These are phyloP conservation scores for Pseudonitzschia delicatissima DNA, from an alignment of 108 stramenopile species.

Conservation along the genomic window DNA sequence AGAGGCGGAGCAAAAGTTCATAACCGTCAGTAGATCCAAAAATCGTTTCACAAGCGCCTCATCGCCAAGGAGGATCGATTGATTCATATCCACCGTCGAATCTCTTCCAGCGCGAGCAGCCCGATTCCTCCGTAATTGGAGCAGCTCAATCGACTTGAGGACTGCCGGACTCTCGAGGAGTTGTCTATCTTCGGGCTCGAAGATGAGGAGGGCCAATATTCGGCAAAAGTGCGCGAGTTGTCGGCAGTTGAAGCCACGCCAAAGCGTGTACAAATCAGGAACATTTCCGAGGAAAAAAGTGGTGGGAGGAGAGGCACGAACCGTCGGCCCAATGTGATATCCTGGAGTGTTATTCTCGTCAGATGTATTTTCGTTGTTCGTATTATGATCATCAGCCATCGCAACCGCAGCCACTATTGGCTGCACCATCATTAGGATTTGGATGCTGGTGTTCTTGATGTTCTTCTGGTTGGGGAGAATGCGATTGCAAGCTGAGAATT, in stretches of 20 bases:
- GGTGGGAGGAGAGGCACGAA: slow-evolving; percentile 30
- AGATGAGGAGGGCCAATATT: slow-evolving; percentile 77
- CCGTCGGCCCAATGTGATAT: not conserved
- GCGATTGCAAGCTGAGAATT: slow-evolving; percentile 59
- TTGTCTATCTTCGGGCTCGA: slow-evolving; percentile 90
- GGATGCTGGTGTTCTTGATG: not conserved
- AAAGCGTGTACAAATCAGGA: slow-evolving; percentile 58
- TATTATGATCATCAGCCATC: not conserved
- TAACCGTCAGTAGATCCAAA: slow-evolving; percentile 61
- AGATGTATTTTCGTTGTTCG: not conserved
- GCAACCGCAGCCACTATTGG: not conserved
- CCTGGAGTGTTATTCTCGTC: not conserved
- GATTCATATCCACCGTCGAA: slow-evolving; percentile 78
- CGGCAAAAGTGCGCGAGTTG: slow-evolving; percentile 87
- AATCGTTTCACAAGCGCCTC: slow-evolving; percentile 50
- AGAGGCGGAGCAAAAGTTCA: slow-evolving; percentile 77
- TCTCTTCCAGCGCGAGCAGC: slow-evolving; percentile 58
- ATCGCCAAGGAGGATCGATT: slow-evolving; percentile 68
- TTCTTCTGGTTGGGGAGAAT: slow-evolving; percentile 19
- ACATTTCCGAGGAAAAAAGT: slow-evolving; percentile 69
- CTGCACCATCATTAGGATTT: slow-evolving; percentile 1
- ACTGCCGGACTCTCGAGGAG: slow-evolving; percentile 66
- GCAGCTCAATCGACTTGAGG: slow-evolving; percentile 72
- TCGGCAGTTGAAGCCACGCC: slow-evolving; percentile 60
- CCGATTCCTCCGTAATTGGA: slow-evolving; percentile 77